These are phyloP conservation scores for Anethum foeniculum DNA, from an alignment of 140 eudicot species.

Conservation along the genomic window DNA sequence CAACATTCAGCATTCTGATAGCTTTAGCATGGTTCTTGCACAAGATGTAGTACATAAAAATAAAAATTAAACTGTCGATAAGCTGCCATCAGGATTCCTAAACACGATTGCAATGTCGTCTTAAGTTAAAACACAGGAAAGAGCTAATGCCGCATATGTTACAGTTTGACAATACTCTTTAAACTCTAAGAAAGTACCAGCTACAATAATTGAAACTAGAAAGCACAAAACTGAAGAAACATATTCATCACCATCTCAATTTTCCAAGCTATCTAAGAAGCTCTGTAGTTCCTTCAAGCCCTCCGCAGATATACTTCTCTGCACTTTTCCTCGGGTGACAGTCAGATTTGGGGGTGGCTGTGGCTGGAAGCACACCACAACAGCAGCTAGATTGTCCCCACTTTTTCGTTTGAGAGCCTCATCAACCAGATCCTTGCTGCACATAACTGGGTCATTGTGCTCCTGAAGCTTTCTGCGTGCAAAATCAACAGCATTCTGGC, in stretches of 20 bases:
- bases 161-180: constrained; percentile 22
- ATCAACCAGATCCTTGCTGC: constrained; percentile 70
- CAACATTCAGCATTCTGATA: background rate
- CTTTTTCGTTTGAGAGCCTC: constrained; percentile 90
- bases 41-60: background rate
- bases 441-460: constrained; percentile 73
- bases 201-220: background rate
- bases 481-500: constrained; percentile 93
- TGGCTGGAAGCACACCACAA: constrained; percentile 78
- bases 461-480: constrained; percentile 85
- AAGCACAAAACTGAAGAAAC: background rate
- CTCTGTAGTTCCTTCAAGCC: constrained; percentile 89
- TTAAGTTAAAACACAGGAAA: constrained; percentile 5
- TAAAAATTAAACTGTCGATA: background rate
- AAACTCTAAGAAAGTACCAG: constrained; percentile 3
- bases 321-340: constrained; percentile 67
- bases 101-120: background rate
- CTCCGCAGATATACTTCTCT: constrained; percentile 87
- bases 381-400: constrained; percentile 80
- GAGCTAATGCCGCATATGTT: constrained; percentile 24
- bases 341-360: constrained; percentile 71
- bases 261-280: constrained; percentile 66
- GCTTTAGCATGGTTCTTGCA: constrained; percentile 2
- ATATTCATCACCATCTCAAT: constrained; percentile 15
- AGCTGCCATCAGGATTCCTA: background rate